Base-by-base conservation (phyloP, 306 rosid genomes). In the Aeschynomene evenia region DNA sequence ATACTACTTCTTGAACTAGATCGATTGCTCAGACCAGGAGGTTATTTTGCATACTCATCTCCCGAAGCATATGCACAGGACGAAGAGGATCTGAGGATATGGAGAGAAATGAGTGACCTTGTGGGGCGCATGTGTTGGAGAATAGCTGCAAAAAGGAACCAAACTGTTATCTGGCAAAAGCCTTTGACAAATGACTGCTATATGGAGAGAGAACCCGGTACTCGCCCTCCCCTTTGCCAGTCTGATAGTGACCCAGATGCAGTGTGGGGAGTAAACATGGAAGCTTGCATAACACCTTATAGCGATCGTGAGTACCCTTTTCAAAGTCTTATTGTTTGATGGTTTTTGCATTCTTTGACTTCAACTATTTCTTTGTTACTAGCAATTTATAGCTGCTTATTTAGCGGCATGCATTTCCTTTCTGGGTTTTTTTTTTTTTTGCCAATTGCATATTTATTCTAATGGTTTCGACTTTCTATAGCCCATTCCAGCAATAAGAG, bases 31-130 rank as follows among this genome's bases (percentile, higher is more conserved):
- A 84, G 91, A 76, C 95, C 95, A 3, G 96, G 93, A 62, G 99
- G 99, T 63, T 91, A 89, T 83, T 95, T 95, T 79, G 96, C 90
- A 0, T 95, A 91, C 86, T 95, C 99, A 42, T 91, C 96, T 61
- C 96, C 93, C 0, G 95, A 91, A 82, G 99, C 97, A 52, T 95
- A 95, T 87, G 99, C 99, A 5, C 97, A 95, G 66, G 99, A 95
- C 69, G 97, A 95, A 66, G 97, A 95, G 80, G 86, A 95, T 87
- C 93, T 81, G 16, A 89, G 84, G 79, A 91, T 95, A 83, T 95
- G 97, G 95, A 95, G 60, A 76, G 84, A 91, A 84, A 95, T 95
- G 99, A 87, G 96, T 73, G 82, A 83, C 60, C 92, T 95, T 62
- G 96, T 94, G 70, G 82, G 71, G 33, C 89, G 86, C 28, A 87